Base-by-base conservation (phyloP, 2,329 filamentous ascomycete genomes). In the Akanthomyces uredinophilus region DNA sequence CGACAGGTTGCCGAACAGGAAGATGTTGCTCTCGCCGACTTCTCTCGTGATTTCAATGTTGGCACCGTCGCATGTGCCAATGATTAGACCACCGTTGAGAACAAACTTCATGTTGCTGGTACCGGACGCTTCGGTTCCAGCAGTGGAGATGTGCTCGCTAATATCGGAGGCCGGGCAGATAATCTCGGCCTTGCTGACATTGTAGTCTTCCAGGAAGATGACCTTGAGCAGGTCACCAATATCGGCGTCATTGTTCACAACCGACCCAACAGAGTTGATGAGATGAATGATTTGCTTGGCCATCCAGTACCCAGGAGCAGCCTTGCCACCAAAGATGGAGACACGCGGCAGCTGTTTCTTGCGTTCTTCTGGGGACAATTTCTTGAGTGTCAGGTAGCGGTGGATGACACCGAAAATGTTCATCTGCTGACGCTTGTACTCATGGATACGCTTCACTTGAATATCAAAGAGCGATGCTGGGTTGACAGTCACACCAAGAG, bases 101-200 rank as follows among this genome's bases (percentile, higher is more conserved):
- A 97, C 95, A 75, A 99, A 99, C 78, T 99, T 99, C 95, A 99
- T 99, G 85, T 99, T 99, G 71, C 91, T 96, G 14, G 92, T 96
- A 65, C 94, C 94, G 66, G 84, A 87, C 22, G 86, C 86, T 73
- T 99, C 95, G 1, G 95, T 99, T 55, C 95, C 95, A 43, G 95
- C 95, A 27, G 95, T 99, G 2, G 95, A 98, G 71, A 99, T 99
- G 75, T 99, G 95, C 80, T 99, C 95, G 77, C 92, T 96, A 70
- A 99, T 88, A 70, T 99, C 95, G 22, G 92, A 96, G 14, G 95
- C 95, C 14, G 95, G 95, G 66, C 86, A 86, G 70, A 99, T 97
- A 71, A 98, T 93, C 78, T 99, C 95, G 3, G 95, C 95, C 81
- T 99, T 99, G 85, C 92, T 96, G 72, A 99, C 95, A 68, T 99